Evolutionary conservation across 2,329 filamentous ascomycete species (phyloP), one percentile per base, ranked within the genome.

Genomic region (Penicillium capsulatum): DNA sequence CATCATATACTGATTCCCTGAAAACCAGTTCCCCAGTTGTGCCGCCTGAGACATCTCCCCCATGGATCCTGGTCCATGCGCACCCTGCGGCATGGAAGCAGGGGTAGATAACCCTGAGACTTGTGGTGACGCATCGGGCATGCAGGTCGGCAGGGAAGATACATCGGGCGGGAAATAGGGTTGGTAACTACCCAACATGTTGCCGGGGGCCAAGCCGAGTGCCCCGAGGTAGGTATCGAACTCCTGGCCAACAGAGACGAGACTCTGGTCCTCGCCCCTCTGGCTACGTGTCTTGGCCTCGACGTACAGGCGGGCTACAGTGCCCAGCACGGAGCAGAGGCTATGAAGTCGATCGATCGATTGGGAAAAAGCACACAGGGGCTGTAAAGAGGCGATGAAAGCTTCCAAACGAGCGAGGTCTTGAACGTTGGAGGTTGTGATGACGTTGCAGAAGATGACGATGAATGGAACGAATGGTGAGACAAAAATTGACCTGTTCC

Each of bases 201-300:
- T 50, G 8, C 38, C 47, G 17, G 60, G 74, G 46, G 80, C 77
- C 42, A 84, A 71, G 0, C 81, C 81, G 11, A 84, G 68, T 15
- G 80, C 79, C 50, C 70, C 77, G 1, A 84, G 68, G 51, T 83
- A 84, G 41, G 77, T 75, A 48, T 84, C 79, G 44, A 84, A 81
- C 50, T 80, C 76, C 41, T 77, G 70, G 1, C 74, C 75, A 2
- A 79, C 74, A 4, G 71, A 70, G 3, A 63, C 64, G 54, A 76
- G 68, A 34, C 64, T 64, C 30, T 72, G 63, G 44, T 73, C 67
- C 24, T 69, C 63, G 34, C 67, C 64, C 34, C 76, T 71, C 48
- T 64, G 66, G 13, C 66, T 64, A 53, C 79, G 80, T 16, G 77
- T 72, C 48, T 80, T 81, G 17, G 79, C 75, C 51, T 82, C 75